A percentile compares a stretch with the other conserved stretches of the same genome.
Evolutionary conservation across 805 yeast genomes (phyloP).

Genomic region (Schizosaccharomyces japonicus): DNA sequence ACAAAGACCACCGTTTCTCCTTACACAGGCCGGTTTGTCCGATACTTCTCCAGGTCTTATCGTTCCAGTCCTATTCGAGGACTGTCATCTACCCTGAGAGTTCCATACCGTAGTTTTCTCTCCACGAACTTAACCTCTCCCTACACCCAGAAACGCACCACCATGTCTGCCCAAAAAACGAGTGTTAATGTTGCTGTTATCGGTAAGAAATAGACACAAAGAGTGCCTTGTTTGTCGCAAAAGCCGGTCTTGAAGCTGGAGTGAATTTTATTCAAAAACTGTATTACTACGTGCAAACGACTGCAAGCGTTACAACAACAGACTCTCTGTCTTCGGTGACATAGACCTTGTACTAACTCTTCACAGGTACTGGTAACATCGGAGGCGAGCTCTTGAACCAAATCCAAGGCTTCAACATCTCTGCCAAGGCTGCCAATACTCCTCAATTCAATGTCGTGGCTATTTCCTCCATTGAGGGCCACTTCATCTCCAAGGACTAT

Average conservation of each 20-base stretch:
- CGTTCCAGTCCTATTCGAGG: too few species aligned
- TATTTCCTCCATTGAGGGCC: slow-evolving; percentile 50
- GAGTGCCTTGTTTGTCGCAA: neutral
- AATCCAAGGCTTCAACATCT: slow-evolving; percentile 30
- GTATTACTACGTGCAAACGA: neutral
- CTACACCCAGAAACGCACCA: neutral
- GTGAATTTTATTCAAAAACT: neutral
- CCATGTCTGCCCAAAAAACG: neutral
- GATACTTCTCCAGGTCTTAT: too few species aligned
- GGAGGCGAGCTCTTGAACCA: slow-evolving; percentile 80
- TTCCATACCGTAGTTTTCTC: too few species aligned
- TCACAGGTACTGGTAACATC: slow-evolving; percentile 67
- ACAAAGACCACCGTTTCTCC: too few species aligned
- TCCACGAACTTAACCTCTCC: too few species aligned
- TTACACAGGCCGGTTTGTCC: too few species aligned
- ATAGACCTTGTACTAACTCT: neutral
- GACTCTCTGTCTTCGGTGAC: neutral
- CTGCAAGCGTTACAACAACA: neutral
- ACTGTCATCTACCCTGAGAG: too few species aligned
- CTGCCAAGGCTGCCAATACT: slow-evolving; percentile 15
- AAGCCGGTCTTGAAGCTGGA: neutral
- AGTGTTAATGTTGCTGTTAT: slow-evolving; percentile 8
- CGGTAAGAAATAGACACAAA: neutral
- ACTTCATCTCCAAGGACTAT: slow-evolving; percentile 46
- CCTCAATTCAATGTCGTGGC: slow-evolving; percentile 55